These are phyloP conservation scores for Rhodamnia argentea DNA, from an alignment of 345 rosid genomes.

Conservation along the genomic window DNA sequence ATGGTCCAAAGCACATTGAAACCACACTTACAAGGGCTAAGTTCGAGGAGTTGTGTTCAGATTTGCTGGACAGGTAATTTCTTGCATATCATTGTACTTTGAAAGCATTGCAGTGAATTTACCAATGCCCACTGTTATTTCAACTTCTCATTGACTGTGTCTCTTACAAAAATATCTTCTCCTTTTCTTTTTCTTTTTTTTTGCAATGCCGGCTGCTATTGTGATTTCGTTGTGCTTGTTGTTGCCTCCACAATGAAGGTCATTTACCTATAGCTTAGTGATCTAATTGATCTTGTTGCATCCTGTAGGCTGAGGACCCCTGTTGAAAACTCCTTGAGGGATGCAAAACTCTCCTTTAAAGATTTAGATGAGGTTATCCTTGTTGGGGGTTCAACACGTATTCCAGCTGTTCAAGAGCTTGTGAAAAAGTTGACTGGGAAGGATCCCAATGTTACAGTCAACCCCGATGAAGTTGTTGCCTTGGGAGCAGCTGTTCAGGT, in stretches of 20 bases:
- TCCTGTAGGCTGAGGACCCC: conserved; percentile 66
- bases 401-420: conserved; percentile 92
- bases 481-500: conserved; percentile 99
- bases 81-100: neutral
- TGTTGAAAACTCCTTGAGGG: conserved; percentile 75
- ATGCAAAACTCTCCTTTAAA: conserved; percentile 77
- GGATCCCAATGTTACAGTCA: conserved; percentile 93
- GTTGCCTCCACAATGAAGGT: neutral
- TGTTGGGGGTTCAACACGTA: conserved; percentile 98
- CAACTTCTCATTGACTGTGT: neutral
- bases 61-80: conserved; percentile 50
- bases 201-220: neutral
- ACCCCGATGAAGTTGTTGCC: conserved; percentile 98
- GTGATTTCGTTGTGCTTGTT: neutral
- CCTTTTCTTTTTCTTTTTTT: neutral
- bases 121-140: neutral
- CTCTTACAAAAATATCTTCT: neutral
- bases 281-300: neutral
- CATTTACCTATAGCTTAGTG: neutral
- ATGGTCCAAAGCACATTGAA: conserved; percentile 54
- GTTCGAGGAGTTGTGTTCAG: conserved; percentile 49
- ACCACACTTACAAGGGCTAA: conserved; percentile 46
- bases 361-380: conserved; percentile 95
- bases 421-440: conserved; percentile 87
- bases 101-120: neutral